phyloP scores from a whole-genome alignment of 2,329 filamentous ascomycete genomes.

The Mariannaea elegans region DNA sequence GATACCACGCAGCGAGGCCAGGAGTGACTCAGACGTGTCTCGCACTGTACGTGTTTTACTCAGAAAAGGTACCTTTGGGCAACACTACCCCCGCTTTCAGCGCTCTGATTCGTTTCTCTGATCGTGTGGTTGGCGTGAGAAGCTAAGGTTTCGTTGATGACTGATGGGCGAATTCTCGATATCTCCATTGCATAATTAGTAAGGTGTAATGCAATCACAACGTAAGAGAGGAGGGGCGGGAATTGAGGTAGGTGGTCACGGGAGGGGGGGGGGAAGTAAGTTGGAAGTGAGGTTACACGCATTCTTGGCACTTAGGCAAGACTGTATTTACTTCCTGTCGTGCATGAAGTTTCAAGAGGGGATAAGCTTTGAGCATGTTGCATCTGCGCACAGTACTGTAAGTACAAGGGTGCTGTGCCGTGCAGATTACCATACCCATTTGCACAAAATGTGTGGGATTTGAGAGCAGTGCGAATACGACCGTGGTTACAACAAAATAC shows the following conservation, averaged over 20 bases:
- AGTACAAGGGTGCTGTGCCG: slow-evolving; percentile 10
- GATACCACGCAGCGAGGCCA: background rate
- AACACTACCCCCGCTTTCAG: slow-evolving; percentile 29
- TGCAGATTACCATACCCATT: slow-evolving; percentile 21
- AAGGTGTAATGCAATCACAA: slow-evolving; percentile 14
- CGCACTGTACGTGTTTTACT: slow-evolving; percentile 31
- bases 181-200: slow-evolving; percentile 1
- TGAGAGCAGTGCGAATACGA: slow-evolving; percentile 35
- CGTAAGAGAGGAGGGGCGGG: slow-evolving; percentile 11
- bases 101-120: slow-evolving; percentile 11
- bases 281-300: slow-evolving; percentile 9
- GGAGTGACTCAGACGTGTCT: background rate
- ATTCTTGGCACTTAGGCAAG: slow-evolving; percentile 6
- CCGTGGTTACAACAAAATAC: background rate
- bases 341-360: slow-evolving; percentile 6
- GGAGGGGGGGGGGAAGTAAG: background rate
- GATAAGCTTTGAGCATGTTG: slow-evolving; percentile 1
- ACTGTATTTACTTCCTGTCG: slow-evolving; percentile 1
- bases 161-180: background rate
- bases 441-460: background rate
- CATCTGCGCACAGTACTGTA: too few relatives aligned
- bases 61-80: background rate
- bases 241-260: slow-evolving; percentile 11
- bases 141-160: slow-evolving; percentile 22
- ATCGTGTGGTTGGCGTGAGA: slow-evolving; percentile 21